phyloP scores from a whole-genome alignment of 2,329 filamentous ascomycete species.

The Cytospora piceicola region DNA sequence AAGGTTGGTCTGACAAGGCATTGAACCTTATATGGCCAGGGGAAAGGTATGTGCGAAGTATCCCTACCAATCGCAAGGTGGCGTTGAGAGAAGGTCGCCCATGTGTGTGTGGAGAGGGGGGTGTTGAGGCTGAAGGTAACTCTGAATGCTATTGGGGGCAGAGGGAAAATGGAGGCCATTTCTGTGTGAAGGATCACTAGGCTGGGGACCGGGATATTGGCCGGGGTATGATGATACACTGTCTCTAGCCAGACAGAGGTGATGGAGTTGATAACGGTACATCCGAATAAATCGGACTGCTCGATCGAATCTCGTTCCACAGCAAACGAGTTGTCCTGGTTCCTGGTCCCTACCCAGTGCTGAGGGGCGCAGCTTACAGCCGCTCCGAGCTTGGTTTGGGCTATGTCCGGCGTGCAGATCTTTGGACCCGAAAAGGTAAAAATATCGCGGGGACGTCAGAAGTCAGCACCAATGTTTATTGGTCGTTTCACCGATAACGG shows the following conservation, averaged over 20 bases:
- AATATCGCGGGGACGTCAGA: conserved; percentile 5
- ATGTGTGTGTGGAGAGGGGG: conserved; percentile 3
- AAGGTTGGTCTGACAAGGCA: conserved; percentile 3
- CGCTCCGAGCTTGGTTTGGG: conserved; percentile 14
- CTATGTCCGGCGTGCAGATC: conserved; percentile 28
- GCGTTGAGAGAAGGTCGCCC: conserved; percentile 1
- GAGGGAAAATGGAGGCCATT: neutral
- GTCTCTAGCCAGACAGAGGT: neutral
- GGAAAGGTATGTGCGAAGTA: conserved; percentile 5
- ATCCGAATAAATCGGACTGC: conserved; percentile 13
- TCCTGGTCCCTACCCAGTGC: conserved; percentile 12
- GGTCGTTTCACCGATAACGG: conserved; percentile 14
- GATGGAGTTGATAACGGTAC: conserved; percentile 14
- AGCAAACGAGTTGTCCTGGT: conserved; percentile 21
- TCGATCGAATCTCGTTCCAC: conserved; percentile 22
- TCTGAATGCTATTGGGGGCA: conserved; percentile 7
- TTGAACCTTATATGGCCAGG: conserved; percentile 8
- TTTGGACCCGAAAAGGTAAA: conserved; percentile 17
- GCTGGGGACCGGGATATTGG: conserved; percentile 2
- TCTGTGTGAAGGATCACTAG: neutral
- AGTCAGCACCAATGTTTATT: conserved; percentile 11
- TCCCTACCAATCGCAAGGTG: conserved; percentile 19
- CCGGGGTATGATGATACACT: neutral
- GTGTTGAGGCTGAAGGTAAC: conserved; percentile 20
- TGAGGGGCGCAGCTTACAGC: conserved; percentile 24